These are phyloP conservation scores for Plasmodium sp. DNA, from an alignment of 169 alveolate species.

Conservation along the genomic window DNA sequence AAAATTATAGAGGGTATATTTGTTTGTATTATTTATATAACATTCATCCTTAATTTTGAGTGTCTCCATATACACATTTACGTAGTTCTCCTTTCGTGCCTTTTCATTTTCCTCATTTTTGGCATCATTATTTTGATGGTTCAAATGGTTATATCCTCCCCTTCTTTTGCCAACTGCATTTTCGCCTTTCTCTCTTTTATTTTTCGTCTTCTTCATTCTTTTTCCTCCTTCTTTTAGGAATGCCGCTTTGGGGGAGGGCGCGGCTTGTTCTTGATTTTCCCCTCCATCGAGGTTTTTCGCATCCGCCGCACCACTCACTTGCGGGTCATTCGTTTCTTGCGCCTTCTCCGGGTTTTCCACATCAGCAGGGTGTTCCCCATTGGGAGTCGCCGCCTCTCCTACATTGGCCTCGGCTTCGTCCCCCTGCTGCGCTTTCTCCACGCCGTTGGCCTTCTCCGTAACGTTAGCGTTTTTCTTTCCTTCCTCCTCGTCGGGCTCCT, in stretches of 20 bases:
- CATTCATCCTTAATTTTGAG: slow-evolving; percentile 68
- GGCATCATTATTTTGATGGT: not conserved
- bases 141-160: not conserved
- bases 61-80: slow-evolving; percentile 62
- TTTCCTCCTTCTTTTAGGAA: not conserved
- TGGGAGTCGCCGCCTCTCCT: not conserved
- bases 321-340: not conserved
- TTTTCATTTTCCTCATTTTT: slow-evolving; percentile 51
- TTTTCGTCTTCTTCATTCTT: slow-evolving; percentile 25
- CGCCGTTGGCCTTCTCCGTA: not conserved
- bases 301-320: not conserved
- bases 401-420: not conserved
- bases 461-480: not conserved
- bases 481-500: slow-evolving; percentile 1
- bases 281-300: not conserved
- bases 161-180: slow-evolving; percentile 13
- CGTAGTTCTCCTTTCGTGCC: slow-evolving; percentile 48
- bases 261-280: not conserved
- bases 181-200: slow-evolving; percentile 21
- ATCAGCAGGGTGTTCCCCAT: not conserved
- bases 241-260: not conserved
- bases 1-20: slow-evolving; percentile 77
- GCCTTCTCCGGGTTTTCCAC: not conserved
- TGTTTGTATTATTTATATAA: slow-evolving; percentile 60
- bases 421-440: not conserved